Percentiles rank a stretch among this genome's conserved stretches.
Evolutionary conservation across 345 rosid species (phyloP).

Genomic region (Eutrema japonicum): DNA sequence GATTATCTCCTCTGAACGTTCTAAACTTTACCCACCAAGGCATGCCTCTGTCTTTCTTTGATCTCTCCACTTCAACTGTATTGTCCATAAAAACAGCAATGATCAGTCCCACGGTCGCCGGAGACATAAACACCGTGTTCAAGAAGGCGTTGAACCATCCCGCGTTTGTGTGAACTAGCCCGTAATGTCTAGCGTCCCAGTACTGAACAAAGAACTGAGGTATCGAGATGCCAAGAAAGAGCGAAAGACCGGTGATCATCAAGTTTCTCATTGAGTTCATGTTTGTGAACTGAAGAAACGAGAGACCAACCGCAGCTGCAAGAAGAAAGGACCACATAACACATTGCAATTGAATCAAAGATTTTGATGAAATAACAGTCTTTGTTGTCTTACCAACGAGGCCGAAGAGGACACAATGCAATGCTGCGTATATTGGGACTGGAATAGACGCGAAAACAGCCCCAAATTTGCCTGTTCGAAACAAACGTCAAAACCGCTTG

Average conservation of each 20-base stretch:
- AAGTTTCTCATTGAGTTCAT: slow-evolving; percentile 96
- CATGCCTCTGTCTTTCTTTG: slow-evolving; percentile 93
- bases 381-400: slow-evolving; percentile 60
- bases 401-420: slow-evolving; percentile 87
- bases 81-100: slow-evolving; percentile 83
- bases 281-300: slow-evolving; percentile 98
- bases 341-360: background rate
- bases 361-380: background rate
- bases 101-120: slow-evolving; percentile 76
- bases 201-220: slow-evolving; percentile 83
- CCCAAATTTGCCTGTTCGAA: slow-evolving; percentile 82
- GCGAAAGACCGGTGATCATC: slow-evolving; percentile 74
- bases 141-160: slow-evolving; percentile 87
- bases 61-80: slow-evolving; percentile 77
- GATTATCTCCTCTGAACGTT: slow-evolving; percentile 84
- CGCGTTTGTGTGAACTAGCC: slow-evolving; percentile 82
- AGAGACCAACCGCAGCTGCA: slow-evolving; percentile 87
- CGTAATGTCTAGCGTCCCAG: slow-evolving; percentile 59
- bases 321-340: slow-evolving; percentile 4
- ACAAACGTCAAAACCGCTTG: background rate
- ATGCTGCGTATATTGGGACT: slow-evolving; percentile 83
- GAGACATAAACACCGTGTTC: slow-evolving; percentile 87
- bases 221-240: slow-evolving; percentile 85
- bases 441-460: slow-evolving; percentile 99
- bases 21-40: slow-evolving; percentile 98